Percentiles rank a stretch among this genome's conserved stretches.
These are phyloP conservation scores for Ceratocystiopsis minuta DNA, from an alignment of 2,329 filamentous ascomycete genomes.

Conservation along the genomic window DNA sequence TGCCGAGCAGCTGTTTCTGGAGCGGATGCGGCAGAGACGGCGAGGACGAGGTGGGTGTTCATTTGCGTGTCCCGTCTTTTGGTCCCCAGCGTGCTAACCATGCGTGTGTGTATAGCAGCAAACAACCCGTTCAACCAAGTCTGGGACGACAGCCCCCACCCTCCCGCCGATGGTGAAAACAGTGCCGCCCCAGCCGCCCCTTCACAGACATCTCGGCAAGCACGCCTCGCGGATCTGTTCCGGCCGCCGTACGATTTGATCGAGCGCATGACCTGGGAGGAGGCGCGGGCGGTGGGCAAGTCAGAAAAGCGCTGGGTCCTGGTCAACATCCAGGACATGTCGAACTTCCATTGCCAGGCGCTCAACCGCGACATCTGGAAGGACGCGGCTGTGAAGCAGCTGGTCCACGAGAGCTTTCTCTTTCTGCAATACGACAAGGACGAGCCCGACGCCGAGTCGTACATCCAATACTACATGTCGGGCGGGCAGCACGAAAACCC, in stretches of 20 bases:
- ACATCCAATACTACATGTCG: slow-evolving; percentile 77
- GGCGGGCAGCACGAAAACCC: slow-evolving; percentile 52
- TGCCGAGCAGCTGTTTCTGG: slow-evolving; percentile 29
- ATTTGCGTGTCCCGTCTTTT: too few species aligned
- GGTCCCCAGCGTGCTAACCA: too few species aligned
- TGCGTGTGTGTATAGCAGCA: too few species aligned
- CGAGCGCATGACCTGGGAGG: slow-evolving; percentile 60
- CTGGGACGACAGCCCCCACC: slow-evolving; percentile 17
- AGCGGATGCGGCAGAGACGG: slow-evolving; percentile 14
- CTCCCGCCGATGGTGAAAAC: slow-evolving; percentile 7
- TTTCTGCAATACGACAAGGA: slow-evolving; percentile 90
- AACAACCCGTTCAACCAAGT: slow-evolving; percentile 22
- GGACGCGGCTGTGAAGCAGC: slow-evolving; percentile 56
- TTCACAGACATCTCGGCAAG: slow-evolving; percentile 8
- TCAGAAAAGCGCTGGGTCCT: slow-evolving; percentile 84
- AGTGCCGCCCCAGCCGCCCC: background rate
- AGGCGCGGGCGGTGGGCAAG: slow-evolving; percentile 70
- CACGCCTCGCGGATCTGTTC: slow-evolving; percentile 74
- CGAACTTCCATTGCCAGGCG: slow-evolving; percentile 85
- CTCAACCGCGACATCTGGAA: slow-evolving; percentile 96
- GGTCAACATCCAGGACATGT: slow-evolving; percentile 86
- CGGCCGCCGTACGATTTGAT: slow-evolving; percentile 86
- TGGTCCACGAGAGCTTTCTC: slow-evolving; percentile 80
- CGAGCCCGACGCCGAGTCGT: slow-evolving; percentile 59
- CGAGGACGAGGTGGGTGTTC: slow-evolving; percentile 9